Percentiles rank a stretch among this genome's conserved stretches.
phyloP scores from a whole-genome alignment of 2,329 filamentous ascomycete genomes.

The Hypoxylon sp. region DNA sequence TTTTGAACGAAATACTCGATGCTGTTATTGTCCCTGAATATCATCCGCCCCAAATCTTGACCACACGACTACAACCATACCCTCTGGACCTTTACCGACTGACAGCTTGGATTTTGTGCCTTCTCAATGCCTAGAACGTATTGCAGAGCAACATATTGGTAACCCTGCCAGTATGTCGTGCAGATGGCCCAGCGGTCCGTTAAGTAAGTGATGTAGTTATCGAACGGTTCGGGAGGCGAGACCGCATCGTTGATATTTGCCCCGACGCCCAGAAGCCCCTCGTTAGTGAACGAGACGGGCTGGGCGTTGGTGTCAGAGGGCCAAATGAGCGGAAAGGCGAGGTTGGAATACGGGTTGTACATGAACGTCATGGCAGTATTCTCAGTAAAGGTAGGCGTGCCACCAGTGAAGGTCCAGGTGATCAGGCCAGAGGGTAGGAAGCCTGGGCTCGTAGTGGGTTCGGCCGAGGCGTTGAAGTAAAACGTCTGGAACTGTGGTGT shows the following conservation, averaged over 20 bases:
- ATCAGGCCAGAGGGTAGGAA: slow-evolving; percentile 33
- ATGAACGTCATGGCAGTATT: slow-evolving; percentile 41
- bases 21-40: background rate
- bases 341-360: slow-evolving; percentile 44
- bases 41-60: background rate
- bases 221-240: slow-evolving; percentile 38
- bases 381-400: slow-evolving; percentile 23
- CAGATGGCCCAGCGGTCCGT: slow-evolving; percentile 45
- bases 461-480: slow-evolving; percentile 42
- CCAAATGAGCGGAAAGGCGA: slow-evolving; percentile 45
- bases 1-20: background rate
- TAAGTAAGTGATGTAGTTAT: slow-evolving; percentile 32
- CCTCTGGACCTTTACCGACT: slow-evolving; percentile 39
- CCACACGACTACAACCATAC: slow-evolving; percentile 25
- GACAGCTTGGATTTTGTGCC: slow-evolving; percentile 47
- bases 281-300: slow-evolving; percentile 36
- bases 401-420: slow-evolving; percentile 41
- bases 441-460: slow-evolving; percentile 16
- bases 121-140: slow-evolving; percentile 36
- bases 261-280: slow-evolving; percentile 37
- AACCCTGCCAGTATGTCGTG: slow-evolving; percentile 43
- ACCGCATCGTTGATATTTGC: slow-evolving; percentile 42
- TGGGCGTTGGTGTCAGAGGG: slow-evolving; percentile 18
- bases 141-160: slow-evolving; percentile 45
- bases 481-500: slow-evolving; percentile 37